A percentile compares a stretch with the other conserved stretches of the same genome.
Conservation (phyloP, 192 early-diverging fungal species). For the Kappamyces sp. region DNA sequence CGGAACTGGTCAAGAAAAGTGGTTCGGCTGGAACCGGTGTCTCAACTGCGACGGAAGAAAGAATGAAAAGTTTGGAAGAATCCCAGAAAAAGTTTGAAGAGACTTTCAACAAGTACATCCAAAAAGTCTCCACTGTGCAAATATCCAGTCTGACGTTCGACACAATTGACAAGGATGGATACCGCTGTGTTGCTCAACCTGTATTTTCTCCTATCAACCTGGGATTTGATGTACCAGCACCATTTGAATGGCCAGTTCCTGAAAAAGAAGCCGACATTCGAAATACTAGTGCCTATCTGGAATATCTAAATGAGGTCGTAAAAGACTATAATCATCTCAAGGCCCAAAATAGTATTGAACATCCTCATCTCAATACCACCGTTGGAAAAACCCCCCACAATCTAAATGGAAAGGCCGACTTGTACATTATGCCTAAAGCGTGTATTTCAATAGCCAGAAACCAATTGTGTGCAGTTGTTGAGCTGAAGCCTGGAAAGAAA, state of each 20-base stretch:
- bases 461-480: not conserved
- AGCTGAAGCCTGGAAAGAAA: not conserved
- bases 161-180: constrained; percentile 2
- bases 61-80: no score
- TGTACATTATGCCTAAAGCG: constrained; percentile 10
- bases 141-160: constrained; percentile 1
- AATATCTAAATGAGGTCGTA: not conserved
- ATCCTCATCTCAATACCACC: constrained; percentile 1
- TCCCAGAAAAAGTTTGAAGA: no score
- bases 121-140: not conserved
- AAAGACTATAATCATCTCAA: not conserved
- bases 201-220: no score
- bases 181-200: not conserved
- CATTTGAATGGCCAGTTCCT: not conserved
- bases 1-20: no score
- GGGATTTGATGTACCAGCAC: not conserved
- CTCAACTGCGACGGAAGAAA: no score
- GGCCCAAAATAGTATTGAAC: not conserved
- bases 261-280: not conserved
- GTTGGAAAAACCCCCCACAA: constrained; percentile 9
- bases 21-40: no score
- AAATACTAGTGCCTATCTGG: not conserved
- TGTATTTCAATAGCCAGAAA: not conserved
- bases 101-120: not conserved
- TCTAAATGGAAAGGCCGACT: constrained; percentile 17